Percentiles rank a stretch among this genome's conserved stretches.
Evolutionary conservation across 148 eudicot species (phyloP).

Genomic region (Rhododendron ferrugineum): DNA sequence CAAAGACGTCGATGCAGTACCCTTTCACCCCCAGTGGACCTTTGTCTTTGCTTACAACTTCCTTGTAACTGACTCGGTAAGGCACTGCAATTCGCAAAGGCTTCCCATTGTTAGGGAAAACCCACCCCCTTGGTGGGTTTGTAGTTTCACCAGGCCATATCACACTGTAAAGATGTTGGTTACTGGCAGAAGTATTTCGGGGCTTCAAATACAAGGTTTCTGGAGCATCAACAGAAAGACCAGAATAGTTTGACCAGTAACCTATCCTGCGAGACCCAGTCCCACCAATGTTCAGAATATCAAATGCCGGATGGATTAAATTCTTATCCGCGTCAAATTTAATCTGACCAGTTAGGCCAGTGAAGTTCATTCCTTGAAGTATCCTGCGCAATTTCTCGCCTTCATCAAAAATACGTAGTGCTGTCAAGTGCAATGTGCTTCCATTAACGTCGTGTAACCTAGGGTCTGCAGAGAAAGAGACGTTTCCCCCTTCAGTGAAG

Average conservation of each 20-base stretch:
- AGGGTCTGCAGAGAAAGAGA: slow-evolving; percentile 57
- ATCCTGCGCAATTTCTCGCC: slow-evolving; percentile 49
- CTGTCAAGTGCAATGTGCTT: slow-evolving; percentile 39
- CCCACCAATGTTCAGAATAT: slow-evolving; percentile 67
- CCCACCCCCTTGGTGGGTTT: slow-evolving; percentile 78
- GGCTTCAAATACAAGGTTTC: slow-evolving; percentile 47
- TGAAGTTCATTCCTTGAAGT: slow-evolving; percentile 39
- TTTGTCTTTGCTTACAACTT: slow-evolving; percentile 48
- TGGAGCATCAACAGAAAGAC: slow-evolving; percentile 65
- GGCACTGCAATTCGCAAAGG: slow-evolving; percentile 78
- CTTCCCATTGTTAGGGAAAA: slow-evolving; percentile 81
- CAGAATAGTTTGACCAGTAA: slow-evolving; percentile 75
- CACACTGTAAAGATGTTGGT: slow-evolving; percentile 48
- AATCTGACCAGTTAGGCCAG: slow-evolving; percentile 58
- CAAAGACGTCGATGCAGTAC: slow-evolving; percentile 88
- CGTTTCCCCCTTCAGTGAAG: slow-evolving; percentile 43
- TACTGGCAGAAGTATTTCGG: slow-evolving; percentile 35
- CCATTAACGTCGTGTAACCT: slow-evolving; percentile 34
- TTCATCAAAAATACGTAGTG: slow-evolving; percentile 55
- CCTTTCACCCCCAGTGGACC: slow-evolving; percentile 65
- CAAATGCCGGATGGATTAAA: slow-evolving; percentile 55
- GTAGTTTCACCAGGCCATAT: slow-evolving; percentile 88
- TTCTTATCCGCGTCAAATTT: slow-evolving; percentile 58
- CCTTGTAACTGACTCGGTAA: slow-evolving; percentile 53
- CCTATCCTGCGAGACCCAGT: slow-evolving; percentile 61